Percentiles rank a stretch among this genome's conserved stretches.
Evolutionary conservation across 2,329 filamentous ascomycete genomes (phyloP).

Genomic region (Gliomastix tumulicola): DNA sequence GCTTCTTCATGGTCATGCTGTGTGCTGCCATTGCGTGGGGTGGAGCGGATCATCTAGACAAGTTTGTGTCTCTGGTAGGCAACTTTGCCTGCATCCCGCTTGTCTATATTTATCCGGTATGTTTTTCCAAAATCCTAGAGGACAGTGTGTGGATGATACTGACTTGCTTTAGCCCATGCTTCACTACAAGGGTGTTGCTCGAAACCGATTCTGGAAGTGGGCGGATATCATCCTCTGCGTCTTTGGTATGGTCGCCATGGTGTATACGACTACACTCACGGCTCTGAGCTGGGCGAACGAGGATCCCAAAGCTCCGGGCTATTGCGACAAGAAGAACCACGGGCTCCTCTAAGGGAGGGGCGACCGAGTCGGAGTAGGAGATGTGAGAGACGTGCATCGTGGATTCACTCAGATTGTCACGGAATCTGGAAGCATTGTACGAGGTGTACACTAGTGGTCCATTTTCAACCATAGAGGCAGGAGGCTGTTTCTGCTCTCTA

Average conservation of each 20-base stretch:
- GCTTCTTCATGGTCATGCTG: constrained; percentile 83
- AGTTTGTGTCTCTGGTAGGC: constrained; percentile 92
- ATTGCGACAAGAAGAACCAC: constrained; percentile 48
- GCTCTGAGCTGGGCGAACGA: constrained; percentile 77
- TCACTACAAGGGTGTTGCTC: constrained; percentile 76
- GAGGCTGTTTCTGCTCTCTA: no score
- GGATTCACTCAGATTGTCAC: no score
- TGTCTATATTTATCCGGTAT: constrained; percentile 95
- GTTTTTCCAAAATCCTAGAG: constrained; percentile 26
- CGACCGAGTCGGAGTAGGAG: no score
- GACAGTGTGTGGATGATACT: background rate
- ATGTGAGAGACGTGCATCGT: no score
- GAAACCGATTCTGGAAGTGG: constrained; percentile 56
- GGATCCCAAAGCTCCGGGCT: constrained; percentile 38
- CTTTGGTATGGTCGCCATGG: constrained; percentile 82
- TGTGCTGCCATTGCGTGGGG: constrained; percentile 87
- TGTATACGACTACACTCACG: constrained; percentile 84
- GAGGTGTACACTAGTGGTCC: no score
- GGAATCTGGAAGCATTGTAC: no score
- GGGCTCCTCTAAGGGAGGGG: no score
- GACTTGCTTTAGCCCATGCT: constrained; percentile 64
- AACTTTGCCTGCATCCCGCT: constrained; percentile 97
- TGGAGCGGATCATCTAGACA: constrained; percentile 88
- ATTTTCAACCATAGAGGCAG: no score
- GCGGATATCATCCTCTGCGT: constrained; percentile 71